A percentile compares a stretch with the other conserved stretches of the same genome.
phyloP scores from a whole-genome alignment of 495 filamentous ascomycete species.

The Lasiosphaeria ovina region DNA sequence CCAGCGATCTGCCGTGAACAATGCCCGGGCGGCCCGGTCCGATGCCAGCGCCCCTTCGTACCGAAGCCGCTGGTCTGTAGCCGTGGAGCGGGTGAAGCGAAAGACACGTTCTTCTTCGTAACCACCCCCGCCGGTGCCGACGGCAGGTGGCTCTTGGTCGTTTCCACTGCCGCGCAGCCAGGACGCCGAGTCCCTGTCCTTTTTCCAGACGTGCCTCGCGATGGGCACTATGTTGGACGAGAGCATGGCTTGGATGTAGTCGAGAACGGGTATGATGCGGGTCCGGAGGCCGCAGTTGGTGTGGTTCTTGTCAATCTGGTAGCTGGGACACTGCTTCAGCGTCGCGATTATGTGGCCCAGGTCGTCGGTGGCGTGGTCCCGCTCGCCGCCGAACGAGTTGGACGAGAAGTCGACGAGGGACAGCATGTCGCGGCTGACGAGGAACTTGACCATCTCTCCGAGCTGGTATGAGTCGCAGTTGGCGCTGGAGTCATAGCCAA shows the following conservation, averaged over 20 bases:
- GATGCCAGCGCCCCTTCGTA: conserved; percentile 40
- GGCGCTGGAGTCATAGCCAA: conserved; percentile 70
- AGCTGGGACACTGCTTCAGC: conserved; percentile 58
- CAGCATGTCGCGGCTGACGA: conserved; percentile 53
- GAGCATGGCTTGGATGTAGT: conserved; percentile 58
- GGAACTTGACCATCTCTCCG: conserved; percentile 81
- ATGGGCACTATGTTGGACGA: conserved; percentile 45
- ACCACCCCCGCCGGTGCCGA: neutral
- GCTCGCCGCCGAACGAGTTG: conserved; percentile 24
- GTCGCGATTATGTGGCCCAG: conserved; percentile 35
- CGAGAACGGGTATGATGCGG: conserved; percentile 64
- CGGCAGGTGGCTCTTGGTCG: conserved; percentile 9
- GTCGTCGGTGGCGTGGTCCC: conserved; percentile 28
- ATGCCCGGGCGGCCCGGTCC: conserved; percentile 42
- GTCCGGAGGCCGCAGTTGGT: conserved; percentile 72
- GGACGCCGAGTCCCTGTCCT: conserved; percentile 27
- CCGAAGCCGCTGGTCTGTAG: conserved; percentile 39
- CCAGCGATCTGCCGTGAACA: conserved; percentile 60
- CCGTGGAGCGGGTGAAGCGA: conserved; percentile 38
- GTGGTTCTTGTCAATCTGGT: conserved; percentile 78
- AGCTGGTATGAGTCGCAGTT: conserved; percentile 85
- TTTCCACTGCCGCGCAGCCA: conserved; percentile 29
- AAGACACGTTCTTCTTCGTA: conserved; percentile 30
- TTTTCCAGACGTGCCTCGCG: conserved; percentile 45
- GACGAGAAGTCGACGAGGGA: conserved; percentile 48